Percentiles rank a stretch among this genome's conserved stretches.
Evolutionary conservation across 352 stramenopile species (phyloP).

Genomic region (Pythium apleroticum): DNA sequence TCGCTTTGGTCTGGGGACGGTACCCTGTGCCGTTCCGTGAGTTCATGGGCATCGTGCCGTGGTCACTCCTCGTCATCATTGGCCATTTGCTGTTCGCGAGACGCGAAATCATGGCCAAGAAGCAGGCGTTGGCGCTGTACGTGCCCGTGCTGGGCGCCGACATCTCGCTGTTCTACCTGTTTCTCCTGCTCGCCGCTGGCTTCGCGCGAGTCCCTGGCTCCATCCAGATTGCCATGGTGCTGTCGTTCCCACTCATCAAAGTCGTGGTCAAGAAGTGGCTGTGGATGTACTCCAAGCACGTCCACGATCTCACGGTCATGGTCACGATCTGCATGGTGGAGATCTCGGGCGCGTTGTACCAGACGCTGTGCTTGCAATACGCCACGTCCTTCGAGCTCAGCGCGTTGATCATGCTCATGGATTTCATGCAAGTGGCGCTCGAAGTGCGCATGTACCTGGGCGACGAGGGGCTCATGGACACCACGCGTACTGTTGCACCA

Average conservation of each 20-base stretch:
- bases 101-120: conserved; percentile 4
- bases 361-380: conserved; percentile 20
- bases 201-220: conserved; percentile 5
- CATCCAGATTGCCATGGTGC: conserved; percentile 11
- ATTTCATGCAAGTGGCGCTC: conserved; percentile 4
- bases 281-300: conserved; percentile 10
- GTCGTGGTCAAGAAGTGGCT: conserved; percentile 9
- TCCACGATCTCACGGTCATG: conserved; percentile 23
- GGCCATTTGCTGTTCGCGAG: conserved; percentile 14
- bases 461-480: conserved; percentile 6
- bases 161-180: conserved; percentile 22
- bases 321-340: conserved; percentile 24
- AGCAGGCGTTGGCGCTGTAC: conserved; percentile 11
- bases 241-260: conserved; percentile 16
- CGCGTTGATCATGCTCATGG: conserved; percentile 14
- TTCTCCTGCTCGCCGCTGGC: conserved; percentile 12
- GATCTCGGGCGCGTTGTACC: conserved; percentile 20
- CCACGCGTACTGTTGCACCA: not conserved
- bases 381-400: not conserved
- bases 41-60: conserved; percentile 11
- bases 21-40: conserved; percentile 26
- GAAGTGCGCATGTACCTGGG: conserved; percentile 19
- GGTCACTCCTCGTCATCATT: conserved; percentile 4
- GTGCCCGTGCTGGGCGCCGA: conserved; percentile 18
- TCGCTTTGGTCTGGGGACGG: conserved; percentile 19